Evolutionary conservation across 139 green algal species (phyloP), one percentile per base, ranked within the genome.

Genomic region (Chlorella ohadii): DNA sequence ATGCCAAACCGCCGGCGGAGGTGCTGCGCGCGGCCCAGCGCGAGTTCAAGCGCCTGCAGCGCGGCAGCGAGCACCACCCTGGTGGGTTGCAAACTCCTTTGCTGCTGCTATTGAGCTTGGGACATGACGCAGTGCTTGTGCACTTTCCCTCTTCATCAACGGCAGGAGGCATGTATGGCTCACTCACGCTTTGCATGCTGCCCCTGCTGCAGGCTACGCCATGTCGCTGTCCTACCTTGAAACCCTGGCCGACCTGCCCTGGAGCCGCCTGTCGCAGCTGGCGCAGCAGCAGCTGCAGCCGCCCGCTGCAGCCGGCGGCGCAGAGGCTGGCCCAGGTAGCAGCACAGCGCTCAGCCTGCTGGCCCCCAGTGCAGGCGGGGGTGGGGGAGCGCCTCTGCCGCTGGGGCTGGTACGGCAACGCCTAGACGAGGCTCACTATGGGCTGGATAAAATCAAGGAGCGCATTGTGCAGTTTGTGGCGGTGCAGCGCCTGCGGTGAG

Each of bases 381-480:
- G 51, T 13, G 51, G 15, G 15, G 51, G 9, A 2, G 51, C 51
- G 12, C 51, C 36, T n/a, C 28, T 82, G 76, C 57, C 47, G 22
- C 75, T 90, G 66, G 76, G 34, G 22, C 56, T 41, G 27, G 82
- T 90, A 47, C 44, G 66, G 28, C 51, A 56, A 67, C 57, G 92
- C 23, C 90, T 99, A 51, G 97, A 99, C 81, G 94, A 93, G 76
- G 97, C 98, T 55, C 97, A 99, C 87, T 97, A 96, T 84, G 97
- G 97, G 13, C 87, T 99, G 83, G 86, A 95, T 34, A 94, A 98
- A 70, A 96, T 99, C 28, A 99, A 99, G 91, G 92, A 98, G 63
- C 91, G 97, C 70, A 98, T 99, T 41, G 89, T 99, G 68, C 95
- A 99, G 91, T 99, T 98, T 89, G 98, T 99, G 55, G 97, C 97